Percentiles rank a stretch among this genome's conserved stretches.
Evolutionary conservation across 2,329 filamentous ascomycete genomes (phyloP).

Genomic region (Aspergillus chevalieri): DNA sequence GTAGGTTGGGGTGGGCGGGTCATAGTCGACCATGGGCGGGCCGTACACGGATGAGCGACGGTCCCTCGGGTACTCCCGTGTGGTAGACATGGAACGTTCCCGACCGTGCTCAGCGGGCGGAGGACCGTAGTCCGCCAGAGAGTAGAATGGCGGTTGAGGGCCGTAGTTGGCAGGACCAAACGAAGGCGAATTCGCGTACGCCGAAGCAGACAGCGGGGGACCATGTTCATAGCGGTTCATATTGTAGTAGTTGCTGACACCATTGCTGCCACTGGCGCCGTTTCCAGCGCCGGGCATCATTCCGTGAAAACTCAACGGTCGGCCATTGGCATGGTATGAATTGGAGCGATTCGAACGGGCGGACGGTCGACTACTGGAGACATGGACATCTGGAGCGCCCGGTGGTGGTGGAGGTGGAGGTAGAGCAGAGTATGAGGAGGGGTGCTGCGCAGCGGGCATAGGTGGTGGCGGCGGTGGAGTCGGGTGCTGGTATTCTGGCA

Average conservation of each 20-base stretch:
- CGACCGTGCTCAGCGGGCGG: conserved; percentile 21
- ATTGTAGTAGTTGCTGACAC: conserved; percentile 21
- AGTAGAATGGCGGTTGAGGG: conserved; percentile 22
- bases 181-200: conserved; percentile 24
- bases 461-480: conserved; percentile 22
- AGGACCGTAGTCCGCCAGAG: conserved; percentile 18
- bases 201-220: conserved; percentile 32
- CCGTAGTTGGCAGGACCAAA: conserved; percentile 29
- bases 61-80: conserved; percentile 24
- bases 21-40: conserved; percentile 27
- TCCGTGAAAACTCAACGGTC: conserved; percentile 37
- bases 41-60: conserved; percentile 32
- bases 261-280: conserved; percentile 24
- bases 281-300: conserved; percentile 25
- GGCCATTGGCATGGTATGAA: conserved; percentile 30
- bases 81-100: conserved; percentile 30
- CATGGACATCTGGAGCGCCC: conserved; percentile 19
- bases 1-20: conserved; percentile 21
- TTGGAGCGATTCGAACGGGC: conserved; percentile 26
- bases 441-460: conserved; percentile 21
- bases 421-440: conserved; percentile 4
- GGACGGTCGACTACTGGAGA: conserved; percentile 20
- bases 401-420: conserved; percentile 16
- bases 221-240: conserved; percentile 29
- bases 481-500: conserved; percentile 20